Evolutionary conservation across 2,329 filamentous ascomycete species (phyloP).

Genomic region (Diplodia scrobiculata): DNA sequence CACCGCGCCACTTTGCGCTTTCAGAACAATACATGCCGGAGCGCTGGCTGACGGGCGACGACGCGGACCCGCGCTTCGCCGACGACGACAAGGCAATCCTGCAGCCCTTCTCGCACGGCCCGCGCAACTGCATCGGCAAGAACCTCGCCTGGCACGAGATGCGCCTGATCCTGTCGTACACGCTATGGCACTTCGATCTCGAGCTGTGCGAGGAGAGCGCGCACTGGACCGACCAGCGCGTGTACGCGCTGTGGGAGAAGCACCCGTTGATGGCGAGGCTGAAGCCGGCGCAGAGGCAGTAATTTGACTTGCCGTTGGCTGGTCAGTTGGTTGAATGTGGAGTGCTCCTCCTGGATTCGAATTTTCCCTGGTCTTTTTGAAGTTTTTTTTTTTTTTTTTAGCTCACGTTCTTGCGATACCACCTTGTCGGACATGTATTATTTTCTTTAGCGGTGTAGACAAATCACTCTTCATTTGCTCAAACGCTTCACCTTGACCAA

Average conservation of each 20-base stretch:
- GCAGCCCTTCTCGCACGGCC: slow-evolving; percentile 38
- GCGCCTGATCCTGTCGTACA: slow-evolving; percentile 44
- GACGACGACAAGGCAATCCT: slow-evolving; percentile 35
- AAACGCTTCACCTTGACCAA: not conserved
- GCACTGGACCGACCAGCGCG: slow-evolving; percentile 44
- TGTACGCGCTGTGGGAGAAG: slow-evolving; percentile 43
- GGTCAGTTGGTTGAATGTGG: not conserved
- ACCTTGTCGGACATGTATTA: not conserved
- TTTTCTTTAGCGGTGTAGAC: not conserved
- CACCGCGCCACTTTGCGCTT: slow-evolving; percentile 36
- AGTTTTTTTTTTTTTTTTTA: not conserved
- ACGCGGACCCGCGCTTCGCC: slow-evolving; percentile 31
- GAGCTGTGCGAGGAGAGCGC: slow-evolving; percentile 40
- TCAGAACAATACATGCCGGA: slow-evolving; percentile 39
- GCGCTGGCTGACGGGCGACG: slow-evolving; percentile 39
- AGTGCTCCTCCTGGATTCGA: not conserved
- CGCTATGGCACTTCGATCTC: slow-evolving; percentile 48
- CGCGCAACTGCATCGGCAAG: slow-evolving; percentile 41
- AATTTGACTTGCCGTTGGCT: not conserved
- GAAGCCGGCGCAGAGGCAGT: slow-evolving; percentile 30
- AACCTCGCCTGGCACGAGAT: slow-evolving; percentile 45
- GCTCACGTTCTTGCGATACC: not conserved
- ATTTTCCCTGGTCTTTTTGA: not conserved
- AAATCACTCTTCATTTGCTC: not conserved
- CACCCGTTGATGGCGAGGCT: slow-evolving; percentile 37